Conservation (phyloP, 768 basidiomycete species). For the Gelatoporia subvermispora region DNA sequence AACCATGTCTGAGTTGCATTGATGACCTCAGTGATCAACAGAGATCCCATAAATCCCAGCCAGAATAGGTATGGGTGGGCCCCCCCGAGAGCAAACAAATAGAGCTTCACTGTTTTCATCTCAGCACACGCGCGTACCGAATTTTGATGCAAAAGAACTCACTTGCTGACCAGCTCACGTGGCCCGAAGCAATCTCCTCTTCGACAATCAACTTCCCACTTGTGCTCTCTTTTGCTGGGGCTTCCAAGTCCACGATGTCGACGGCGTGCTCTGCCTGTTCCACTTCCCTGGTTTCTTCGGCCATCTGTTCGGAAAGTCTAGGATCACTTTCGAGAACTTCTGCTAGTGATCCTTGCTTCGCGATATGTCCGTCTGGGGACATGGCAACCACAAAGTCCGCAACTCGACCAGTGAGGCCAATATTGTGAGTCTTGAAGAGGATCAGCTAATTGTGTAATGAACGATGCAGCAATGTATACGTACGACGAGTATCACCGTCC, state of each 20-base stretch:
- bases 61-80: slow-evolving; percentile 22
- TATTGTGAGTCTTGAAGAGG: slow-evolving; percentile 23
- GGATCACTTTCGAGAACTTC: slow-evolving; percentile 7
- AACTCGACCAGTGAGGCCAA: slow-evolving; percentile 10
- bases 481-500: slow-evolving; percentile 48
- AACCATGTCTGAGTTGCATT: slow-evolving; percentile 27
- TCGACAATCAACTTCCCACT: slow-evolving; percentile 30
- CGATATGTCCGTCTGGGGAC: slow-evolving; percentile 10
- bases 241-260: slow-evolving; percentile 14
- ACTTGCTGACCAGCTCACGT: slow-evolving; percentile 32
- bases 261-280: slow-evolving; percentile 15
- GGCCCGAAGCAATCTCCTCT: slow-evolving; percentile 34
- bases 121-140: background rate
- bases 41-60: slow-evolving; percentile 15
- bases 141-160: slow-evolving; percentile 5
- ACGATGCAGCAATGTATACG: too few species aligned
- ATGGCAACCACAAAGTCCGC: slow-evolving; percentile 16
- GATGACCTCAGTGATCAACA: slow-evolving; percentile 11
- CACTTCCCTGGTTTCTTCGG: slow-evolving; percentile 17
- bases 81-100: slow-evolving; percentile 24
- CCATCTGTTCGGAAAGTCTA: slow-evolving; percentile 24
- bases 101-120: slow-evolving; percentile 23
- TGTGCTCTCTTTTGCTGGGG: slow-evolving; percentile 1
- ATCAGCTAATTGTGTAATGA: too few species aligned
- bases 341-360: slow-evolving; percentile 7